Base-by-base conservation (phyloP, 257 asterid species). In the Lavandula angustifolia region DNA sequence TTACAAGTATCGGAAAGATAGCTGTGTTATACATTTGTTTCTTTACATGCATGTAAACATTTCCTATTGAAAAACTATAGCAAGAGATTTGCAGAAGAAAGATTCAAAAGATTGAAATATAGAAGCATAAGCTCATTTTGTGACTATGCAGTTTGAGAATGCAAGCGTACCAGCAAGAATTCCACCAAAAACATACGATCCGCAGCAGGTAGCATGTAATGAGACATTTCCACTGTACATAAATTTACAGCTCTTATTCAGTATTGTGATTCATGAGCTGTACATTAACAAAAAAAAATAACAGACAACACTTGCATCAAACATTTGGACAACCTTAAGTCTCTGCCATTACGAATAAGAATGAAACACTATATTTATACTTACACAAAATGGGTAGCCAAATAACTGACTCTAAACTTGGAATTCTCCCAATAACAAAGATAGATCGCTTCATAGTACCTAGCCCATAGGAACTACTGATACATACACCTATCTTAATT, bases 111-210 rank as follows among this genome's bases (percentile, higher is more conserved):
- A 52, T 13, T 34, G 8, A 62, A 40, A 42, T 27, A 22, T 11
- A 42, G 41, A 60, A 12, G 22, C 41, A 58, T 27, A 12, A 42
- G 22, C 22, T 40, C 51, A 22, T 41, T 5, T 10, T 3, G 17
- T 54, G 53, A 38, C 46, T 9, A 8, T n/a, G n/a, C n/a, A n/a
- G n/a, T n/a, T 69, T 41, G 41, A 55, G 56, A 58, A 66, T 40
- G 66, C 52, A 68, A 59, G 68, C 94, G 52, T 83, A 92, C 99
- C 99, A 78, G 99, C 97, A 66, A 92, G 97, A 75, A 92, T 87
- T 59, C 99, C 99, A 38, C 99, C 99, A 77, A 82, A 72, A 73
- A 92, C 88, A 82, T 81, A 80, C 34, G 85, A 64, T 29, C 69
- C 49, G 52, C 70, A 52, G 67, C 77, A 68, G 67, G 66, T 79